These are phyloP conservation scores for Ceratonia siliqua DNA, from an alignment of 306 rosid genomes.

Conservation along the genomic window DNA sequence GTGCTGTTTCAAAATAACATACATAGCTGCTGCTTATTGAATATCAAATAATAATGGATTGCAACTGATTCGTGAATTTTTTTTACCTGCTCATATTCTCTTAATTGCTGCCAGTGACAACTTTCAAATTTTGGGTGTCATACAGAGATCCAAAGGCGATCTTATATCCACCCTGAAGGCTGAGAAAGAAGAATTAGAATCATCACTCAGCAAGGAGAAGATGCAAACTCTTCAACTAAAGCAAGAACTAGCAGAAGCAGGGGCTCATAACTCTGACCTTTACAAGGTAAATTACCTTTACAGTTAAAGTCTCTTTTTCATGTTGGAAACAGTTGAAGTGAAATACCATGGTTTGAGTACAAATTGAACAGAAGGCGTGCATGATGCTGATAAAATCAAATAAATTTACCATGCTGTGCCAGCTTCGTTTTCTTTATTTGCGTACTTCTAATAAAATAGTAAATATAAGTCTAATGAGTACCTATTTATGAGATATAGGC, in stretches of 20 bases:
- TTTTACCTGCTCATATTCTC: neutral
- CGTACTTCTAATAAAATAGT: neutral
- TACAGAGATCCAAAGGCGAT: conserved; percentile 64
- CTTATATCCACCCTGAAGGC: conserved; percentile 58
- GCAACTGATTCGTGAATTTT: neutral
- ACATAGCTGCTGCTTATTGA: neutral
- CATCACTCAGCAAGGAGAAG: conserved; percentile 71
- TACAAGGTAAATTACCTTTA: conserved; percentile 62
- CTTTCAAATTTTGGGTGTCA: conserved; percentile 14
- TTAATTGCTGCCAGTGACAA: conserved; percentile 4
- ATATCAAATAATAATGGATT: neutral
- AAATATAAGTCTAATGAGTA: neutral
- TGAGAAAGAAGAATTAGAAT: conserved; percentile 79
- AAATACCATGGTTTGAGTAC: neutral
- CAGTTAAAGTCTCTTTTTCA: conserved; percentile 4
- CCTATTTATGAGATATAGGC: conserved; percentile 1
- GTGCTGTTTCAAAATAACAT: neutral
- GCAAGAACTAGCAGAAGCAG: conserved; percentile 74
- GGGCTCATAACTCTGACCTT: conserved; percentile 68
- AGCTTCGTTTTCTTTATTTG: neutral
- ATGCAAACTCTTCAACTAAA: conserved; percentile 63
- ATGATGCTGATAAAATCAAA: neutral
- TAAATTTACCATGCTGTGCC: conserved; percentile 14
- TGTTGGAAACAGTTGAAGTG: neutral
- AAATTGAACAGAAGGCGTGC: neutral